Base-by-base conservation (phyloP, 352 stramenopile genomes). In the Phytophthora foliorum region DNA sequence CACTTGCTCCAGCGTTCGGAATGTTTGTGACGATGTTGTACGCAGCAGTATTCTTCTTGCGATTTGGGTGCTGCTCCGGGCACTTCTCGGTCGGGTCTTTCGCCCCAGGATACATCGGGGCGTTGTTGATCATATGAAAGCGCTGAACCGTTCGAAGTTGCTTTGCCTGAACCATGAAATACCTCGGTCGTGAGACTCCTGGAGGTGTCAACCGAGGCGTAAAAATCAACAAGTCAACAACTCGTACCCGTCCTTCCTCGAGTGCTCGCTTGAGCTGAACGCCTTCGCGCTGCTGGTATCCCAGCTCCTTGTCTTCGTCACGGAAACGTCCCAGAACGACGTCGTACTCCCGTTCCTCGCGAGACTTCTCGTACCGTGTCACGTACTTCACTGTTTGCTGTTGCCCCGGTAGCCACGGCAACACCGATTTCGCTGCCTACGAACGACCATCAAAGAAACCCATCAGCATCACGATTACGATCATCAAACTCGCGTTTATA, bases 1-100 rank as follows among this genome's bases (percentile, higher is more conserved):
- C 22, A 49, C 55, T 55, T 56, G 27, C 60, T 25, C 54, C 63
- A 34, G 58, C 53, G 17, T 74, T 21, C n/a, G 74, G 34, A 41
- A 73, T 45, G 63, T 91, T 88, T 36, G 68, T 93, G 62, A 93
- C 73, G 57, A 93, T 91, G 65, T 93, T 87, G 72, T 86, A 93
- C 14, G 75, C 55, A 2, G 68, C 57, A 6, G 57, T 72, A 34
- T 56, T 77, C 11, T 81, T 84, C n/a, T 65, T 70, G 44, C 74
- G 70, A 36, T 69, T 69, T 21, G 63, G 73, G 38, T 86, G 79
- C 19, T 54, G 55, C 46, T 75, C 46, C 45, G 69, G 68, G 55
- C 66, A 64, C 32, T 73, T 74, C 55, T 88, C 76, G 27, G 72
- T 80, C 24, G 74, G 75, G 60, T 89, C 80, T 13, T 71, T 81